Percentiles rank a stretch among this genome's conserved stretches.
Conservation (phyloP, 2,329 filamentous ascomycete genomes). For the Hawksworthiomyces lignivorus region DNA sequence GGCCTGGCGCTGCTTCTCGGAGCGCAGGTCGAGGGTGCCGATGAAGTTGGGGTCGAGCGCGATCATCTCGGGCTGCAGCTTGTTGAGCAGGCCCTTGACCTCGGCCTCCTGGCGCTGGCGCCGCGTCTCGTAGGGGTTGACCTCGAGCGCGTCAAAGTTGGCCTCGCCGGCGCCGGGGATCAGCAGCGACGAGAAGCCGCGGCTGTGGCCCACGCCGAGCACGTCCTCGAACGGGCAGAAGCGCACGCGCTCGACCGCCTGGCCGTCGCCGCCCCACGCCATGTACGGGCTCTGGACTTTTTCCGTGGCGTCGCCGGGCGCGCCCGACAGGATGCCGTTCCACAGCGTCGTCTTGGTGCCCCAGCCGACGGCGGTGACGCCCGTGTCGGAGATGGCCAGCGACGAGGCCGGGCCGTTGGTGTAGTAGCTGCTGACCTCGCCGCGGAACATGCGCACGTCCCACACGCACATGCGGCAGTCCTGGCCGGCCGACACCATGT, state of each 20-base stretch:
- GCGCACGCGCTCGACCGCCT: constrained; percentile 67
- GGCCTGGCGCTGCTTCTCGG: constrained; percentile 65
- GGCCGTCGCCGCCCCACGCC: constrained; percentile 82
- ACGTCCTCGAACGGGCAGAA: constrained; percentile 97
- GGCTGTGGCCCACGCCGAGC: constrained; percentile 68
- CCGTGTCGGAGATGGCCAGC: constrained; percentile 80
- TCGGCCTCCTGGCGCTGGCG: constrained; percentile 92
- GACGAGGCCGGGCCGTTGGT: constrained; percentile 75
- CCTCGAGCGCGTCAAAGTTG: constrained; percentile 89
- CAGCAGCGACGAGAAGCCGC: constrained; percentile 83
- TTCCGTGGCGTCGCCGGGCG: constrained; percentile 59
- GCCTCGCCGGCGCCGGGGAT: constrained; percentile 93
- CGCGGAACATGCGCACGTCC: constrained; percentile 43
- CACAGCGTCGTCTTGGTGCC: constrained; percentile 84
- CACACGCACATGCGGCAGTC: constrained; percentile 18
- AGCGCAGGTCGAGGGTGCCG: constrained; percentile 76
- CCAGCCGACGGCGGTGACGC: constrained; percentile 83
- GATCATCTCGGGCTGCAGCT: constrained; percentile 95
- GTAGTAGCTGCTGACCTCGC: constrained; percentile 80
- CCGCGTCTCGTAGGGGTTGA: constrained; percentile 88
- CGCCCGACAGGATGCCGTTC: constrained; percentile 60
- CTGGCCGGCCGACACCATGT: constrained; percentile 19
- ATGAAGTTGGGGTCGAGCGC: constrained; percentile 87
- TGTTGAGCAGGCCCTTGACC: constrained; percentile 84
- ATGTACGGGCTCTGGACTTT: constrained; percentile 88